Base-by-base conservation (phyloP, 164 flowering plant genomes). In the Platanus orientalis region DNA sequence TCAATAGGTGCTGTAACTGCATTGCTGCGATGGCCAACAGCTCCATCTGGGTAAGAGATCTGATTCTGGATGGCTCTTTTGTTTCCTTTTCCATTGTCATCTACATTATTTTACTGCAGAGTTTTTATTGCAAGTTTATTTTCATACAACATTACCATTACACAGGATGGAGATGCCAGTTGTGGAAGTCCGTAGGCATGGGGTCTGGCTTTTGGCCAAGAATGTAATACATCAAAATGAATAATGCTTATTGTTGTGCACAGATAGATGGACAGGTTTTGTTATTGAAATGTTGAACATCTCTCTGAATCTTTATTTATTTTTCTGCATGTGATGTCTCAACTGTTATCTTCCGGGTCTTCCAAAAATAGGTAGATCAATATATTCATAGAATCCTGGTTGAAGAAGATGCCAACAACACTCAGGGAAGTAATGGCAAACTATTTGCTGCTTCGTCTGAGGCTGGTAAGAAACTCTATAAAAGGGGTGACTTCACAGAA, bases 151-250 rank as follows among this genome's bases (percentile, higher is more conserved):
- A 13, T 39, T 63, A 48, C 42, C 36, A 32, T 61, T 29, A 30
- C 52, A 36, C 86, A 92, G 98, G 69, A 85, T 90, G 96, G 96
- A 93, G 71, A 88, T 93, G 92, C 98, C 97, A 60, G 94, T 93
- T 51, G 97, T 93, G 53, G 96, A 90, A 68, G 94, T 90, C 39
- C 84, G 72, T 27, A 79, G 77, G 68, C 70, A 85, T 74, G 94
- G 96, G 17, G 96, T 93, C 53, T 85, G 87, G 88, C 94, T 90
- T 62, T 80, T 90, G 69, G 97, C 98, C 64, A 90, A 87, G 77
- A 87, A 76, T 81, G 98, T 92, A 72, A 82, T 76, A 58, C 24
- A 36, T 65, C 13, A 27, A 61, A 25, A 47, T 50, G 36, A 5
- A 24, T 14, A 44, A 26, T 36, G 54, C 48, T 16, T 14, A 53